Evolutionary conservation across 2,329 filamentous ascomycete genomes (phyloP).

Genomic region (Myriosclerotinia duriaeana): DNA sequence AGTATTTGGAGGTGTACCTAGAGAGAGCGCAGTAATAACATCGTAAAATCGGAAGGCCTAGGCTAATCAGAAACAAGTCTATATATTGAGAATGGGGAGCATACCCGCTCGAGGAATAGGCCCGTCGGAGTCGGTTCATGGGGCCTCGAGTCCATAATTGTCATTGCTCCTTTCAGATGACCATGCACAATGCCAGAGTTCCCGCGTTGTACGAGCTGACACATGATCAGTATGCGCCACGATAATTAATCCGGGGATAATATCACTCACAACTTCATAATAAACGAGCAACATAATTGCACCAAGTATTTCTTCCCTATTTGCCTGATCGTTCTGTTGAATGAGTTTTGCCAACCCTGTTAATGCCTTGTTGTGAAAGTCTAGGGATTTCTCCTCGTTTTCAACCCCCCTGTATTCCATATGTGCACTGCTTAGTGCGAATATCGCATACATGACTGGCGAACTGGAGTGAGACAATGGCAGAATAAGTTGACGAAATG

Average conservation of each 20-base stretch:
- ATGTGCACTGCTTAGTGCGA: conserved; percentile 80
- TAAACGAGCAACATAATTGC: conserved; percentile 63
- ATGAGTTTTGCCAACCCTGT: conserved; percentile 58
- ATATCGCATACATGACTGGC: conserved; percentile 76
- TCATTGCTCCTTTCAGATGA: conserved; percentile 61
- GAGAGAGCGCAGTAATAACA: conserved; percentile 61
- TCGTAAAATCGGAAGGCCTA: conserved; percentile 66
- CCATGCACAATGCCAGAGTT: conserved; percentile 59
- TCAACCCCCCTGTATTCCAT: conserved; percentile 63
- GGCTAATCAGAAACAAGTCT: conserved; percentile 31
- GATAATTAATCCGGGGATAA: not conserved
- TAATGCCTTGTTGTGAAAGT: conserved; percentile 60
- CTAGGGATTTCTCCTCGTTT: conserved; percentile 54
- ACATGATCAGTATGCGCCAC: conserved; percentile 27
- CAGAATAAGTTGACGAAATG: conserved; percentile 61
- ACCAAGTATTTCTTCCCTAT: conserved; percentile 58
- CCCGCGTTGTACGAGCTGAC: conserved; percentile 60
- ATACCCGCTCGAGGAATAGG: conserved; percentile 59
- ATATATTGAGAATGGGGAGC: conserved; percentile 25
- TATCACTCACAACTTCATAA: conserved; percentile 58
- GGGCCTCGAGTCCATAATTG: conserved; percentile 54
- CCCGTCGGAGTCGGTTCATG: conserved; percentile 51
- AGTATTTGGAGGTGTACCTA: conserved; percentile 57
- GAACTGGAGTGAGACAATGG: conserved; percentile 55
- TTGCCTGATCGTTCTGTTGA: conserved; percentile 49